Evolutionary conservation across 2,329 filamentous ascomycete species (phyloP).

Genomic region (Chalaropsis ovoidea): DNA sequence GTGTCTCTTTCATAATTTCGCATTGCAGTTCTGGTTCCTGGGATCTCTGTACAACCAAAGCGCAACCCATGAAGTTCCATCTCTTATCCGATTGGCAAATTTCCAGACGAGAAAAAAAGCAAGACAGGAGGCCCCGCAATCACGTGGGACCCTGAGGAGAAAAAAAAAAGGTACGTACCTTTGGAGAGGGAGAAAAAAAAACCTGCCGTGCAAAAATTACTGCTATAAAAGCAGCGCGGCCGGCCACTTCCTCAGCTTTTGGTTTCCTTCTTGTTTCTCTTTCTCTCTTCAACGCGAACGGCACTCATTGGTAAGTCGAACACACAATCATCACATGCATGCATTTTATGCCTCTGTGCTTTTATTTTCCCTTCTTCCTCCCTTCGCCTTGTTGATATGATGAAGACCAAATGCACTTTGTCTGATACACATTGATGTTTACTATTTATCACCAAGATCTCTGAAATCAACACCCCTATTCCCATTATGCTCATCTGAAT

Average conservation of each 20-base stretch:
- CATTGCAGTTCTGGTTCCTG: neutral
- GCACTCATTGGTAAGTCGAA: conserved; percentile 32
- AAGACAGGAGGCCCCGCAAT: conserved; percentile 6
- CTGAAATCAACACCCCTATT: conserved; percentile 39
- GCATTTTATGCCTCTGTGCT: conserved; percentile 2
- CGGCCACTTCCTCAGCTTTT: neutral
- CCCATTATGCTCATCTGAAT: neutral
- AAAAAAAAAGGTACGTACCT: neutral
- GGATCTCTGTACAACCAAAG: conserved; percentile 14
- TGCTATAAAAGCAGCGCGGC: conserved; percentile 17
- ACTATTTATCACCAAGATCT: conserved; percentile 60
- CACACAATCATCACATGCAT: neutral
- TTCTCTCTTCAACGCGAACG: conserved; percentile 18
- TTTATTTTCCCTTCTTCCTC: neutral
- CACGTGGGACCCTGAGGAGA: neutral
- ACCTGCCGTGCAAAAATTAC: neutral
- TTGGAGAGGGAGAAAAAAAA: neutral
- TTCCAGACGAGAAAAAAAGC: neutral
- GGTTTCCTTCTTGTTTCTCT: conserved; percentile 16
- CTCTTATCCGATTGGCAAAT: neutral
- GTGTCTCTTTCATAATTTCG: neutral
- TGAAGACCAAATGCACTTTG: conserved; percentile 47
- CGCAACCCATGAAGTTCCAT: neutral
- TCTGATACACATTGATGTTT: conserved; percentile 48
- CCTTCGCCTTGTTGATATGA: conserved; percentile 36